Evolutionary conservation across 2,329 filamentous ascomycete genomes (phyloP).

Genomic region (Cordyceps militaris): DNA sequence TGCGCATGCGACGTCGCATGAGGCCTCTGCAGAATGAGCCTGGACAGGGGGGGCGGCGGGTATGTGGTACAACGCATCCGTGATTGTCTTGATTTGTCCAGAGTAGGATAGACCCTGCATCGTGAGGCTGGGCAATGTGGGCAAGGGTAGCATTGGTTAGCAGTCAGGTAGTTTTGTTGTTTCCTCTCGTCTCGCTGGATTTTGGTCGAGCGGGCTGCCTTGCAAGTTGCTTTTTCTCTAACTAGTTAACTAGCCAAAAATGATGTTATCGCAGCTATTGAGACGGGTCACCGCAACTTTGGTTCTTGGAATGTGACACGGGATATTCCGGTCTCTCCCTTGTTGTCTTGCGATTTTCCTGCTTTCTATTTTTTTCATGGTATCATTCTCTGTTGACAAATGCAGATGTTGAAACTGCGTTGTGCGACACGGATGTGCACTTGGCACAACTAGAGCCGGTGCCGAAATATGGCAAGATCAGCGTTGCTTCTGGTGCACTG

Average conservation of each 20-base stretch:
- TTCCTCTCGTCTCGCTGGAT: constrained; percentile 3
- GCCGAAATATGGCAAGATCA: constrained; percentile 4
- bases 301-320: background rate
- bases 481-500: background rate
- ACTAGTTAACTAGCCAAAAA: background rate
- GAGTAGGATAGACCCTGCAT: constrained; percentile 8
- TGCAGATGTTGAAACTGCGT: background rate
- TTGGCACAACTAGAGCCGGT: background rate
- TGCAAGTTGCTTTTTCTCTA: constrained; percentile 1
- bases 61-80: background rate
- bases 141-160: background rate
- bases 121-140: background rate
- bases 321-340: background rate
- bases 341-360: background rate
- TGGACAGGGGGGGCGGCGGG: background rate
- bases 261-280: background rate
- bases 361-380: background rate
- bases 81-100: background rate
- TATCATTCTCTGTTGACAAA: background rate
- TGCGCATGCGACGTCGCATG: background rate
- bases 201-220: background rate
- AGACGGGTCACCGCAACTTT: constrained; percentile 5
- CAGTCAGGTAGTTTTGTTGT: constrained; percentile 4
- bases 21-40: background rate
- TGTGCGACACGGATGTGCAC: background rate